phyloP scores from a whole-genome alignment of 2,329 filamentous ascomycete genomes.

The Thelonectria blattea region DNA sequence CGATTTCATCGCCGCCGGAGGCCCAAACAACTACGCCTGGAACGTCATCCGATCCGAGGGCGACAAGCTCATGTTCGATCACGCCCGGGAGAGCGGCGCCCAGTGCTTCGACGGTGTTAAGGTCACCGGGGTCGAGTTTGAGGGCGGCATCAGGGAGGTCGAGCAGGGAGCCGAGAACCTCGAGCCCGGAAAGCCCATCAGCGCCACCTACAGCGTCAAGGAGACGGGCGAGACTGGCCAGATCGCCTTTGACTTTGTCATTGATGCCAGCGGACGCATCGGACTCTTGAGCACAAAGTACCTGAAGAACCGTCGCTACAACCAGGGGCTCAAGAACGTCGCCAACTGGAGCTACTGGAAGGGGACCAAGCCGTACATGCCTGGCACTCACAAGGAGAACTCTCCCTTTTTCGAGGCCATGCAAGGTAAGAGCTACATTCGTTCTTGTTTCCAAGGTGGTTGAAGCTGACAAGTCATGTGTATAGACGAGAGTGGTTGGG shows the following conservation, averaged over 20 bases:
- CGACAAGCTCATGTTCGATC: slow-evolving; percentile 52
- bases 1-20: slow-evolving; percentile 50
- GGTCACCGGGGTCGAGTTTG: slow-evolving; percentile 44
- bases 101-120: slow-evolving; percentile 49
- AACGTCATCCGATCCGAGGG: slow-evolving; percentile 54
- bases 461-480: background rate
- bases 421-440: slow-evolving; percentile 28
- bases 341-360: slow-evolving; percentile 58
- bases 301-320: slow-evolving; percentile 54
- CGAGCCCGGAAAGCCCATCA: slow-evolving; percentile 42
- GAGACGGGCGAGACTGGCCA: slow-evolving; percentile 44
- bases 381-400: slow-evolving; percentile 44
- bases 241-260: slow-evolving; percentile 54
- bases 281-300: slow-evolving; percentile 56
- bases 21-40: slow-evolving; percentile 49
- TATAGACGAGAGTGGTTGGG: slow-evolving; percentile 55
- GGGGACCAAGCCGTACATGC: slow-evolving; percentile 41
- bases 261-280: slow-evolving; percentile 55
- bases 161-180: slow-evolving; percentile 7
- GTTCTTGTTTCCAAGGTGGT: background rate
- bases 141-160: slow-evolving; percentile 4
- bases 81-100: slow-evolving; percentile 49
- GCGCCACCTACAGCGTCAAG: slow-evolving; percentile 44
- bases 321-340: slow-evolving; percentile 55
- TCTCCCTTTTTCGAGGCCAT: slow-evolving; percentile 54